Evolutionary conservation across 2,329 filamentous ascomycete genomes (phyloP), one percentile per base, ranked within the genome.

Genomic region (Colletotrichum eleusines): DNA sequence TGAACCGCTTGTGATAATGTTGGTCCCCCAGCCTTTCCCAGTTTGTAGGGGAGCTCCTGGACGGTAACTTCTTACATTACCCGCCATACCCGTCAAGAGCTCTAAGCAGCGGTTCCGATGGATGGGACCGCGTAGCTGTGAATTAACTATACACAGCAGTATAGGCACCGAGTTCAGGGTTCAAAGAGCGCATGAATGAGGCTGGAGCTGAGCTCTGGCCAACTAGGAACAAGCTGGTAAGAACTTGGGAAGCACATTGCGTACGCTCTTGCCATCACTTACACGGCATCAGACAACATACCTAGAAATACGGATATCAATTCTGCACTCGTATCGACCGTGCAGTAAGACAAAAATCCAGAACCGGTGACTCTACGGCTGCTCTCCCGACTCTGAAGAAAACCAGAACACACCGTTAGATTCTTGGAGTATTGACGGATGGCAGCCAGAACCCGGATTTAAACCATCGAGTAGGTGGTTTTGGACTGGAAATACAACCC

Each of bases 11-110:
- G 14, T 12, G 7, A 35, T 20, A 38, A 28, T 12, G 20, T 40
- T 28, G n/a, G 23, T 68, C 55, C 53, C 63, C 44, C 28, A 20
- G 23, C n/a, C 14, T 26, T 38, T 38, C n/a, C n/a, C 61, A 23
- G n/a, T n/a, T n/a, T n/a, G 46, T 26, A n/a, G 26, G 61, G 68
- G 44, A 20, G 12, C n/a, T 33, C 64, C 58, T 59, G 48, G 63
- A 28, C 9, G 7, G 8, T 12, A 12, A 60, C 16, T 71, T 58
- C 53, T 71, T 54, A 40, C 40, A 38, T 63, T 16, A 38, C 11
- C 35, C 35, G 26, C 23, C 54, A 20, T 46, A 38, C 7, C 16
- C 40, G 20, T 46, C 55, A 48, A 68, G 58, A 64, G 35, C 23
- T 58, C 28, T 8, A 18, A 42, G 40, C 40, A 8, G 23, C 16